A percentile compares a stretch with the other conserved stretches of the same genome.
Evolutionary conservation across 257 asterid species (phyloP).

Genomic region (Solanum tarapatanum): DNA sequence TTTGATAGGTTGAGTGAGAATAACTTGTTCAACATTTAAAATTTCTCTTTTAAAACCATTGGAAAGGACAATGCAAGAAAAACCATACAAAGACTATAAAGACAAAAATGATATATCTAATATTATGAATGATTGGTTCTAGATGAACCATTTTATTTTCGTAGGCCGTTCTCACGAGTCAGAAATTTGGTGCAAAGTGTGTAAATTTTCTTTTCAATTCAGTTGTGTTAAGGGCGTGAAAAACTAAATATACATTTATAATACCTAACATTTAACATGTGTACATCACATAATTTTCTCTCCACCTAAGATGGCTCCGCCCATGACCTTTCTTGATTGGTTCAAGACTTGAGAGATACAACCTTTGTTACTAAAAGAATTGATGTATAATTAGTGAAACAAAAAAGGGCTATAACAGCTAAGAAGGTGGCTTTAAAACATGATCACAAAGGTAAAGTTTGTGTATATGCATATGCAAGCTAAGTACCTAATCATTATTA

Average conservation of each 20-base stretch:
- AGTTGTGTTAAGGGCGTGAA: no score
- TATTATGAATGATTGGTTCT: background rate
- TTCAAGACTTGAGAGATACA: background rate
- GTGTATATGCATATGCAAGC: constrained; percentile 4
- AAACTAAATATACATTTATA: no score
- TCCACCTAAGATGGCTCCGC: background rate
- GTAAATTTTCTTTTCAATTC: no score
- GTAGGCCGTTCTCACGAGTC: accelerated
- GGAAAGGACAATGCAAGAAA: background rate
- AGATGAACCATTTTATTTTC: background rate
- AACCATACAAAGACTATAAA: background rate
- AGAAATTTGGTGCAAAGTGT: background rate
- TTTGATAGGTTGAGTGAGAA: constrained; percentile 10
- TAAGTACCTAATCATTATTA: constrained; percentile 6
- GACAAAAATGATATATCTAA: background rate
- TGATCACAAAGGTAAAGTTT: constrained; percentile 15
- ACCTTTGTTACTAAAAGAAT: background rate
- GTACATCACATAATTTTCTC: no score
- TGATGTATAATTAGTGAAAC: background rate
- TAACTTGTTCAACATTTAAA: background rate
- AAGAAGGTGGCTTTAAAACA: constrained; percentile 12
- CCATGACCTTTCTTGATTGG: background rate
- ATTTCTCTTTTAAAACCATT: background rate
- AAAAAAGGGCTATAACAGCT: constrained; percentile 19
- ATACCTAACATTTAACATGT: background rate